phyloP scores from a whole-genome alignment of 2,329 filamentous ascomycete genomes.

The Cordyceps javanica region DNA sequence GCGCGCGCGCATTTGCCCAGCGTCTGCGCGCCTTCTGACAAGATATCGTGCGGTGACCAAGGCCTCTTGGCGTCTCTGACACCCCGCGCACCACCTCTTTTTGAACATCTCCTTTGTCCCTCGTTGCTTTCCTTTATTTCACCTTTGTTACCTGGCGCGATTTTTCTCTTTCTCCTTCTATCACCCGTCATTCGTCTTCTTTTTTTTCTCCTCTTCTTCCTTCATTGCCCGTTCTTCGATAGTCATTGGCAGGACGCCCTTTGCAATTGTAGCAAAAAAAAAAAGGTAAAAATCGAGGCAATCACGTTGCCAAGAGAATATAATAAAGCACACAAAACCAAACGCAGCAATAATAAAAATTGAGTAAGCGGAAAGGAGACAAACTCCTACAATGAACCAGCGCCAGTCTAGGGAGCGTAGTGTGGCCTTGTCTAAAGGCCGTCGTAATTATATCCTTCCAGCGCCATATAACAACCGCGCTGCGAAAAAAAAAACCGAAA shows the following conservation, averaged over 20 bases:
- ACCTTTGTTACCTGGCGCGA: neutral
- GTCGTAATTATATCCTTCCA: slow-evolving; percentile 34
- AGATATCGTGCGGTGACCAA: slow-evolving; percentile 1
- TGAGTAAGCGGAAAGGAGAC: neutral
- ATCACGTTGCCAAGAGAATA: neutral
- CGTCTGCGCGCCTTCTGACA: neutral
- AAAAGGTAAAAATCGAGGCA: neutral
- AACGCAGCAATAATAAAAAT: slow-evolving; percentile 7
- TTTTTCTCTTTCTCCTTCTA: neutral
- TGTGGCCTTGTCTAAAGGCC: slow-evolving; percentile 17
- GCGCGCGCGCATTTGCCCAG: neutral
- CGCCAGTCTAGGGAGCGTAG: slow-evolving; percentile 14
- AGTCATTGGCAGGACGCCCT: neutral
- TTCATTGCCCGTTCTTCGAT: neutral
- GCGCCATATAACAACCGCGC: slow-evolving; percentile 23
- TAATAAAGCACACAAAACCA: neutral
- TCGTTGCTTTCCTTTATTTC: neutral
- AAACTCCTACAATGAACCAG: slow-evolving; percentile 12
- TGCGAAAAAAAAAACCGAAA: slow-evolving; percentile 7
- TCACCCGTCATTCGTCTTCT: neutral
- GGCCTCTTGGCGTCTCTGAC: neutral
- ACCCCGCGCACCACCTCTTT: neutral
- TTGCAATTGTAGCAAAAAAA: neutral
- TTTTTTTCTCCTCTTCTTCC: neutral
- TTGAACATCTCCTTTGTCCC: neutral